These are phyloP conservation scores for Entophlyctis luteolus DNA, from an alignment of 192 early-diverging fungal species.

Conservation along the genomic window DNA sequence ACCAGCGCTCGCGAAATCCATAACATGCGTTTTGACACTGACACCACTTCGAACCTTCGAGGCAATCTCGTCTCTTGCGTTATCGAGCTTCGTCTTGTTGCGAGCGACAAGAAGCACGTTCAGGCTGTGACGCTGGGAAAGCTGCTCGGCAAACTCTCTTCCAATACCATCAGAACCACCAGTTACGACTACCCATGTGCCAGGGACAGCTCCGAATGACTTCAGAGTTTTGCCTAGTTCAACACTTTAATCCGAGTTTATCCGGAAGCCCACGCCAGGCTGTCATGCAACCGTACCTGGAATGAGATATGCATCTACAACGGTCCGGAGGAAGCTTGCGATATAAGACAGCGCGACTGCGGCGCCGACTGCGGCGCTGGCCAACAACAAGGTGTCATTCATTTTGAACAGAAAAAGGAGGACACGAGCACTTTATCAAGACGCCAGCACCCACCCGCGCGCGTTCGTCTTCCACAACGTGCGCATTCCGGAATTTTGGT, in stretches of 20 bases:
- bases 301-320: conserved; percentile 18
- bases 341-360: not conserved
- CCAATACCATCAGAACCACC: conserved; percentile 97
- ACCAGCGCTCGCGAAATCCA: conserved; percentile 74
- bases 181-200: conserved; percentile 80
- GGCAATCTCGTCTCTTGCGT: conserved; percentile 56
- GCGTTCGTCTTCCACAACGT: too few species aligned
- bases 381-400: not conserved
- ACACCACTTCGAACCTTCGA: conserved; percentile 31
- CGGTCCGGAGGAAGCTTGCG: not conserved
- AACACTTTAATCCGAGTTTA: too few species aligned
- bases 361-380: not conserved
- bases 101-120: conserved; percentile 84
- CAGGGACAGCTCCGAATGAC: conserved; percentile 53
- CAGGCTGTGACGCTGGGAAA: conserved; percentile 64
- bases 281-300: not conserved
- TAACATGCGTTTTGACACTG: conserved; percentile 39
- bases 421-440: too few species aligned
- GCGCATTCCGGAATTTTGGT: too few species aligned
- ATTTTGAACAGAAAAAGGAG: too few species aligned
- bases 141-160: conserved; percentile 86
- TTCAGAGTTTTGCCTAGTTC: conserved; percentile 31
- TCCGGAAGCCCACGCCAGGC: too few species aligned
- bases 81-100: conserved; percentile 73
- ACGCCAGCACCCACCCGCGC: too few species aligned